Percentiles rank a stretch among this genome's conserved stretches.
Conservation (phyloP, 768 basidiomycete species). For the Sistotremastrum suecicum region DNA sequence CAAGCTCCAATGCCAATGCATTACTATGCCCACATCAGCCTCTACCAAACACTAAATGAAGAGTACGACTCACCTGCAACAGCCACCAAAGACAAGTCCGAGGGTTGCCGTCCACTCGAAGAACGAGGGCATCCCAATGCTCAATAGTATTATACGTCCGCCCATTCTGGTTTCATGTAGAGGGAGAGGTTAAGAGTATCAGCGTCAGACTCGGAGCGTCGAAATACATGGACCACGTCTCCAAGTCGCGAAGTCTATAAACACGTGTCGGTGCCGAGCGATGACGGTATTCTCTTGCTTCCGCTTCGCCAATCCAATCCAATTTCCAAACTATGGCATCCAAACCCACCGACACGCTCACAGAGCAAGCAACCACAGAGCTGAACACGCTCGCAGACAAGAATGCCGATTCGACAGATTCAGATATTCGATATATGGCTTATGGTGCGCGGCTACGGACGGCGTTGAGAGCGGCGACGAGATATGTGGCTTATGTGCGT, state of each 20-base stretch:
- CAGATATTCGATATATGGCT: constrained; percentile 56
- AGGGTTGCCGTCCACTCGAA: constrained; percentile 52
- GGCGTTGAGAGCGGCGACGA: constrained; percentile 48
- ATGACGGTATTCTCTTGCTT: too few species aligned
- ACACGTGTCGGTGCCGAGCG: too few species aligned
- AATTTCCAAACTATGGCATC: too few species aligned
- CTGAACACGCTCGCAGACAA: constrained; percentile 47
- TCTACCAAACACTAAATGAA: constrained; percentile 9
- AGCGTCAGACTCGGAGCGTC: too few species aligned
- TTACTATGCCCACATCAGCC: constrained; percentile 34
- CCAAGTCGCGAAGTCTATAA: too few species aligned
- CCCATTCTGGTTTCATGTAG: too few species aligned
- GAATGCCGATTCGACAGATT: constrained; percentile 52
- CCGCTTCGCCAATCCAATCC: too few species aligned
- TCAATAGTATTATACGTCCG: too few species aligned
- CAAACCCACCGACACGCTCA: too few species aligned
- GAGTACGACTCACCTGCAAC: constrained; percentile 47
- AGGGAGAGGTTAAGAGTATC: too few species aligned
- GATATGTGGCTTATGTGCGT: constrained; percentile 70
- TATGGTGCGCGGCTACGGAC: constrained; percentile 70
- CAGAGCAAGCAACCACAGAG: constrained; percentile 28
- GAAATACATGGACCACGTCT: too few species aligned
- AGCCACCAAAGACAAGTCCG: constrained; percentile 76
- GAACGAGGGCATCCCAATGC: too few species aligned
- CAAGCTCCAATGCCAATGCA: constrained; percentile 61